Conservation (phyloP, 306 rosid genomes). For the Cucumis cinereus region DNA sequence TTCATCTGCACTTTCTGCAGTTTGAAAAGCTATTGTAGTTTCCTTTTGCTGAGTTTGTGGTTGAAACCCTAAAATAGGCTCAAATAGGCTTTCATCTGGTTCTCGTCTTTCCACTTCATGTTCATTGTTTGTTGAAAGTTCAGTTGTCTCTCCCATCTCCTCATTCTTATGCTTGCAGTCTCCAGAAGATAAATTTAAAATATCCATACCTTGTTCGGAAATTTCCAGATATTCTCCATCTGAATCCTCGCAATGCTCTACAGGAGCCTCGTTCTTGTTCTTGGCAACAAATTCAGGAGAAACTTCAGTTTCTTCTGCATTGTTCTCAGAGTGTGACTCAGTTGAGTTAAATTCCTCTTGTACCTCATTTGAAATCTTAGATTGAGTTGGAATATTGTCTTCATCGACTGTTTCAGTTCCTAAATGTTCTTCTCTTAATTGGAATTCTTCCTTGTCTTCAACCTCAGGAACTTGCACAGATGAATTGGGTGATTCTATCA, state of each 20-base stretch:
- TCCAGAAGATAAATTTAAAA: constrained; percentile 4
- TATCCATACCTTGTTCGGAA: constrained; percentile 16
- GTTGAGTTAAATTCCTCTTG: background rate
- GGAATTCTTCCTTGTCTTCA: constrained; percentile 23
- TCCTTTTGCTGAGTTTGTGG: background rate
- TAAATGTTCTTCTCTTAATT: constrained; percentile 9
- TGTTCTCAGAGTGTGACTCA: constrained; percentile 6
- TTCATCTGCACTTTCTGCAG: constrained; percentile 10
- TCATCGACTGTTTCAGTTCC: constrained; percentile 20
- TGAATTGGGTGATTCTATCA: constrained; percentile 2
- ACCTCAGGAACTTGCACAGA: constrained; percentile 14
- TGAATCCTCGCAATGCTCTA: constrained; percentile 12
- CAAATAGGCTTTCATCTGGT: background rate
- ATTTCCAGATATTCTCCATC: constrained; percentile 12
- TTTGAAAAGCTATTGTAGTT: background rate
- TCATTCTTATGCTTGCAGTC: constrained; percentile 15
- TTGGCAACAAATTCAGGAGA: constrained; percentile 10
- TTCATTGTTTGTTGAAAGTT: constrained; percentile 2
- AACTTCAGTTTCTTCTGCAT: background rate
- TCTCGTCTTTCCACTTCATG: constrained; percentile 6
- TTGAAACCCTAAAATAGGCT: background rate
- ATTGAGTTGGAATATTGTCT: constrained; percentile 13
- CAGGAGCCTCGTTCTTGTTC: constrained; percentile 20
- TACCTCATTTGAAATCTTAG: constrained; percentile 8
- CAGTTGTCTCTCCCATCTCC: background rate